Evolutionary conservation across 768 basidiomycete genomes (phyloP), one percentile per base, ranked within the genome.

Genomic region (Amanita pseudoporphyria): DNA sequence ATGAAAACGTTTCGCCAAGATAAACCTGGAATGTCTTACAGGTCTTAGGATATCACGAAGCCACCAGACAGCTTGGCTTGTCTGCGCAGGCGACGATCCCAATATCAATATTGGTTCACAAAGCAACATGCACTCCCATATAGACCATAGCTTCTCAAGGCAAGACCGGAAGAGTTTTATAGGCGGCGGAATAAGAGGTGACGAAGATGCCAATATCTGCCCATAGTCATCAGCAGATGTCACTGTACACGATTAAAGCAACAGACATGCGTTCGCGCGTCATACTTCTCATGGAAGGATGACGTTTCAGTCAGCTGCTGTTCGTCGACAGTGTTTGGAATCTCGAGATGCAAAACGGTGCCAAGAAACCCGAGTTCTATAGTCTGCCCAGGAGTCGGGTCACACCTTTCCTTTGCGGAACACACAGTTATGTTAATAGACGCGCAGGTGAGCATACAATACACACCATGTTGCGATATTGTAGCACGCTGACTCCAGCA

Each of bases 91-190:
- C 0, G 82, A 83, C 1, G 79, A 64, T 3, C 86, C 86, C 56
- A 85, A 93, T 24, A 98, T 72, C 16, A 98, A 67, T 6, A 99
- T 74, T 0, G 95, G 91, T 60, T 99, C 94, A 53, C 85, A 89
- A 9, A 97, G 72, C 0, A 97, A 73, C 0, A 97, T 69, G 48
- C 93, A 93, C 64, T 99, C 95, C 95, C 95, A 99, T 47, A 85
- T 74, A 4, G 87, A 85, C 87, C 85, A 88, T 21, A 87, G 62
- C 55, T 86, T 76, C 2, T 81, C 62, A 22, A 86, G 56, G 13
- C 76, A 75, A 0, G 82, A 77, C 57, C 84, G 82, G 52, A 87
- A 82, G 6, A 81, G 69, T 9, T 71, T 62, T 46, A 84, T 57
- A 12, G 81, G 80, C 12, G 78, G 76, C 19, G 79, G 81, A 32